Evolutionary conservation across 768 basidiomycete genomes (phyloP).

Genomic region (Termitomyces sp.): DNA sequence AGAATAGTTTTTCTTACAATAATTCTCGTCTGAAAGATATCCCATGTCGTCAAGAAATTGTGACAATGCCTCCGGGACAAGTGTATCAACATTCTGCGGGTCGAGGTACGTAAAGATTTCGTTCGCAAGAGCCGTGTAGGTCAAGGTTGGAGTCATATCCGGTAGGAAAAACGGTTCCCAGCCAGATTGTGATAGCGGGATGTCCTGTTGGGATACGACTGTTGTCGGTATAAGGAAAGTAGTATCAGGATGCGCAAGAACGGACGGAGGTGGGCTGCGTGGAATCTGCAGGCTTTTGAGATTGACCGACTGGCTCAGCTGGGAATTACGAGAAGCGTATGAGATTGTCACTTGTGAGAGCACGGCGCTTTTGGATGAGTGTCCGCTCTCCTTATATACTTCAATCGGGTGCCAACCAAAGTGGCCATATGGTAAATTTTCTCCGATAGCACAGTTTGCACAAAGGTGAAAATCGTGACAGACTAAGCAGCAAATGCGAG

Average conservation of each 20-base stretch:
- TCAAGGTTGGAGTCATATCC: slow-evolving; percentile 9
- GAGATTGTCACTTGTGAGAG: slow-evolving; percentile 5
- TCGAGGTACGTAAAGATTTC: slow-evolving; percentile 14
- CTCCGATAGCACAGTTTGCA: slow-evolving; percentile 9
- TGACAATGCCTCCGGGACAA: slow-evolving; percentile 10
- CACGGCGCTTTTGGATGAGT: background rate
- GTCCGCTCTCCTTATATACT: slow-evolving; percentile 11
- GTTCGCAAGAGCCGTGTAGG: slow-evolving; percentile 9
- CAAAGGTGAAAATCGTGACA: slow-evolving; percentile 12
- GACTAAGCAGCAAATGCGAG: slow-evolving; percentile 8
- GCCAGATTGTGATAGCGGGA: background rate
- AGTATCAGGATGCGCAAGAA: background rate
- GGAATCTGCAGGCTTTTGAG: background rate
- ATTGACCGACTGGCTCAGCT: background rate
- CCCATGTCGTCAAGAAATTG: slow-evolving; percentile 14
- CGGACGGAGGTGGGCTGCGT: background rate
- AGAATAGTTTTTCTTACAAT: background rate
- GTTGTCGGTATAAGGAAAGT: background rate
- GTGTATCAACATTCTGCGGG: slow-evolving; percentile 4
- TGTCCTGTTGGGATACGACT: background rate
- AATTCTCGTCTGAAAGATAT: slow-evolving; percentile 7
- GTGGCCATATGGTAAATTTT: slow-evolving; percentile 7
- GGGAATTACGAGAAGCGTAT: background rate
- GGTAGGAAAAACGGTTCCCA: slow-evolving; percentile 13
- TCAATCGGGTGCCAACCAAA: slow-evolving; percentile 4